Evolutionary conservation across 192 early-diverging fungal species (phyloP), one percentile per base, ranked within the genome.

Genomic region (Polychytrium aggregatum): DNA sequence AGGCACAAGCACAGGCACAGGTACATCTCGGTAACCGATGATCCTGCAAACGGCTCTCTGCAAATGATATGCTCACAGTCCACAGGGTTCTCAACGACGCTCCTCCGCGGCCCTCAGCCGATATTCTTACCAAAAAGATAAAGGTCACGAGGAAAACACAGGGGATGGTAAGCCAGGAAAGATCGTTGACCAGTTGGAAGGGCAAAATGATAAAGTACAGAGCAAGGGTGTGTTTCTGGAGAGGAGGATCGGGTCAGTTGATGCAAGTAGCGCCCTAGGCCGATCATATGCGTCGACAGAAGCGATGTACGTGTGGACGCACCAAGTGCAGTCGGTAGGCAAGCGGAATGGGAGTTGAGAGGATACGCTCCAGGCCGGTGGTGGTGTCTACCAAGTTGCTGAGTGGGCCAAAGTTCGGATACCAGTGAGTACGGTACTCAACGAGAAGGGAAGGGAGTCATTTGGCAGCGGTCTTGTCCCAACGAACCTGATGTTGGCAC

Each of bases 291-390:
- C n/a, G n/a, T n/a, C n/a, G n/a, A n/a, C n/a, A n/a, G n/a, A n/a
- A n/a, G n/a, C n/a, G n/a, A n/a, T n/a, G n/a, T n/a, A n/a, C n/a
- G n/a, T n/a, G n/a, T n/a, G n/a, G n/a, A n/a, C n/a, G n/a, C 51
- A 72, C 70, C 43, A 86, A 52, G 62, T 82, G 81, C 59, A 84
- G 68, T 28, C 58, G 65, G 60, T 86, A 84, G 30, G 82, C 84
- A 41, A 69, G 49, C 13, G 84, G 84, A 35, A 86, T 76, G 27
- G 80, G 80, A 1, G 81, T 81, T 33, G 61, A 62, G 3, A 67
- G 61, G 60, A 86, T 83, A 34, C 84, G 67, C 48, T 86, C 82
- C 52, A 86, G n/a, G 48, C 59, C 63, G 25, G 14, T 46, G 11
- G 46, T 34, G n/a, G 55, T 20, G 14, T 34, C 38, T 45, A 10